Evolutionary conservation across 2,329 filamentous ascomycete genomes (phyloP).

Genomic region (Ophiocordyceps robertsii): DNA sequence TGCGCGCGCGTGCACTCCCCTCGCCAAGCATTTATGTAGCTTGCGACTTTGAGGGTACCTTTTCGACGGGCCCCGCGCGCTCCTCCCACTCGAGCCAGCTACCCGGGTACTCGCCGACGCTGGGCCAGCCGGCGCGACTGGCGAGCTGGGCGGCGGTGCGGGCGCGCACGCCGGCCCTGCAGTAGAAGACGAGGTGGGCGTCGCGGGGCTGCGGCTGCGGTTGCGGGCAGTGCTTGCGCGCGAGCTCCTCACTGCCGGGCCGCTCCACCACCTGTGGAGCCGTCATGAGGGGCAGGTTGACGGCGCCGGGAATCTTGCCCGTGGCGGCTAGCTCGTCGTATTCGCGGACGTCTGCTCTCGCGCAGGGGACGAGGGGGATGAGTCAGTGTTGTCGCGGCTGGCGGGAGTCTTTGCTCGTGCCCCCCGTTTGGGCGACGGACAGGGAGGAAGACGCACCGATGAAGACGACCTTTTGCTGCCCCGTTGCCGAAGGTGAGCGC

Average conservation of each 20-base stretch:
- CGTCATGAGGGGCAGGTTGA: constrained; percentile 71
- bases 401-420: too few relatives aligned
- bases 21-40: too few relatives aligned
- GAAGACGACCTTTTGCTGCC: constrained; percentile 20
- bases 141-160: constrained; percentile 66
- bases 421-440: too few relatives aligned
- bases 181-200: constrained; percentile 69
- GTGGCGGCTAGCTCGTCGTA: constrained; percentile 49
- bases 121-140: constrained; percentile 58
- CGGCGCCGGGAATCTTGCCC: constrained; percentile 64
- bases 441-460: constrained; percentile 25
- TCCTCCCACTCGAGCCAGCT: constrained; percentile 74
- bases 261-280: constrained; percentile 45
- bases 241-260: background rate
- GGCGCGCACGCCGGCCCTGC: constrained; percentile 80
- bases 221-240: background rate
- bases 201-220: constrained; percentile 41
- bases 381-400: background rate
- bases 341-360: constrained; percentile 52
- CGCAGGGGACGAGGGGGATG: background rate
- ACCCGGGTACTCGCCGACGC: constrained; percentile 58
- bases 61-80: constrained; percentile 47
- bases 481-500: background rate
- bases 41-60: constrained; percentile 3
- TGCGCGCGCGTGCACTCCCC: too few relatives aligned